Base-by-base conservation (phyloP, 192 early-diverging fungal genomes). In the Helicostylum pulchrum region DNA sequence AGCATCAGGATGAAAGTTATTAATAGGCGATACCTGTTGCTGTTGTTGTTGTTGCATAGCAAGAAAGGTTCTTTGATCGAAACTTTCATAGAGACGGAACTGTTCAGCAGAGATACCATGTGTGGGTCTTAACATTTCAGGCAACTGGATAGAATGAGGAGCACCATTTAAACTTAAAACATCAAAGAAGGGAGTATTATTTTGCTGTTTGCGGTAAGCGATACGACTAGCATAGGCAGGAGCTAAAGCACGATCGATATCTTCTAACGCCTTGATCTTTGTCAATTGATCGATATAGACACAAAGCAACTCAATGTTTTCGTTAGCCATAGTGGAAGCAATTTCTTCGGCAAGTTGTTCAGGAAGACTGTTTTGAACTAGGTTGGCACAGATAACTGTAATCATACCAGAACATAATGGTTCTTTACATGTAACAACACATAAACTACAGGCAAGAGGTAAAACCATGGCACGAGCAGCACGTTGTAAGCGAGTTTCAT, bases 391-490 rank as follows among this genome's bases (percentile, higher is more conserved):
- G 58, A 92, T 78, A 49, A 88, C 78, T 7, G 83, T 75, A 23
- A 83, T 79, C 79, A 97, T 91, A 74, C 85, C 87, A 52, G 88
- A 82, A 51, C 91, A 85, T 6, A 99, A 80, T 31, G 94, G 92
- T 65, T 98, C 96, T 50, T 95, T 89, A 62, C 92, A 95, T n/a
- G 93, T 92, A 15, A 93, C 93, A 12, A 95, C 81, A 5, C 92
- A 93, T 10, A 70, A 60, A 20, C 65, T 66, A 30, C 58, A 64
- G 20, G 65, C 68, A 5, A 99, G 70, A 23, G 87, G 92, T 62
- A 94, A 92, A 7, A 91, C 93, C 96, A 99, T 99, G 12, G 88
- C 70, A 64, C 96, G 92, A 11, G 94, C 95, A 2, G 97, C 90
- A 34, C 89, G 86, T 49, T 92, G 81, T 80, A 99, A 83, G 57